These are phyloP conservation scores for Hypoxylon trugodes DNA, from an alignment of 495 filamentous ascomycete genomes.

Conservation along the genomic window DNA sequence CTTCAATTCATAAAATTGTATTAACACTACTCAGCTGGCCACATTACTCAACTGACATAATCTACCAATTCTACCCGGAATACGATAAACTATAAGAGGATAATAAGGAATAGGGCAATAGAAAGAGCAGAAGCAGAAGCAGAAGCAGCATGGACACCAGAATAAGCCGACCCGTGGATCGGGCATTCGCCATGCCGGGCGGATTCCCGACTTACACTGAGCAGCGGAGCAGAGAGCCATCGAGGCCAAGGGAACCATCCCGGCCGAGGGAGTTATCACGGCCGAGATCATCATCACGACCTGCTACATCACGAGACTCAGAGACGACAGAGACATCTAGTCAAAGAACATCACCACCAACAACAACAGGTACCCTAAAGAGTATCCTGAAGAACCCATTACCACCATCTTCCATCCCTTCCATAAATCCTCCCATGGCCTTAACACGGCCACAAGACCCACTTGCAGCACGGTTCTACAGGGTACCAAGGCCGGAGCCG, in stretches of 20 bases:
- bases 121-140: too few relatives aligned
- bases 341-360: slow-evolving; percentile 28
- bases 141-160: slow-evolving; percentile 29
- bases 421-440: slow-evolving; percentile 5
- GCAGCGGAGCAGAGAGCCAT: too few relatives aligned
- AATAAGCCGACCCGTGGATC: slow-evolving; percentile 31
- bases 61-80: slow-evolving; percentile 36
- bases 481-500: slow-evolving; percentile 34
- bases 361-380: slow-evolving; percentile 31
- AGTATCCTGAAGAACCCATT: slow-evolving; percentile 45
- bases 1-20: slow-evolving; percentile 28
- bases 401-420: too few relatives aligned
- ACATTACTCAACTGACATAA: slow-evolving; percentile 18
- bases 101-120: too few relatives aligned
- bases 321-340: slow-evolving; percentile 38
- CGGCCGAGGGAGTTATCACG: slow-evolving; percentile 22
- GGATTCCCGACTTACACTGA: slow-evolving; percentile 39
- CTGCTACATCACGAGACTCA: slow-evolving; percentile 33
- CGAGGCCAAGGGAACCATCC: slow-evolving; percentile 32
- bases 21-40: slow-evolving; percentile 23
- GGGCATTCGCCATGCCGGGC: slow-evolving; percentile 38
- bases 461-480: slow-evolving; percentile 44
- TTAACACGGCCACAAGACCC: slow-evolving; percentile 31
- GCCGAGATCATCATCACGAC: slow-evolving; percentile 1
- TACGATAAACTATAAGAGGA: slow-evolving; percentile 33